A percentile compares a stretch with the other conserved stretches of the same genome.
These are phyloP conservation scores for Lablab purpureus DNA, from an alignment of 306 rosid genomes.

Conservation along the genomic window DNA sequence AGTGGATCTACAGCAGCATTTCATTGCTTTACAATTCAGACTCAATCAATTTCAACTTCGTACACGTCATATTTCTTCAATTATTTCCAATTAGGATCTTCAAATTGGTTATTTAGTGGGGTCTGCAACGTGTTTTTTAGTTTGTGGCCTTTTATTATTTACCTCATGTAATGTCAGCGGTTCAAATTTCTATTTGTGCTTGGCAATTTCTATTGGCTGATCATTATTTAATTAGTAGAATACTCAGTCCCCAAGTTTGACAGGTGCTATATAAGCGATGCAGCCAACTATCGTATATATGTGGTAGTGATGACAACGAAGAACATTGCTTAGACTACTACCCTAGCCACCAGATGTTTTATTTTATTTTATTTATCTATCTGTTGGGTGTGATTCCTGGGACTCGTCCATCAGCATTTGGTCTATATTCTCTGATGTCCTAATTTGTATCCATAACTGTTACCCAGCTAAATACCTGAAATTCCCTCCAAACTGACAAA, in stretches of 20 bases:
- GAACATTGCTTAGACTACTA: not conserved
- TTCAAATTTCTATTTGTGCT: conserved; percentile 7
- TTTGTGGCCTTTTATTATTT: not conserved
- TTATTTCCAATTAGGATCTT: conserved; percentile 7
- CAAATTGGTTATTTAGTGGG: not conserved
- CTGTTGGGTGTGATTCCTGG: not conserved
- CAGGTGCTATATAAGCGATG: not conserved
- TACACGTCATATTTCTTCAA: not conserved
- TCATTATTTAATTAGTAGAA: not conserved
- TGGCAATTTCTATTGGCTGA: conserved; percentile 3
- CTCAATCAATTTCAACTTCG: not conserved
- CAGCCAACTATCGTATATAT: not conserved
- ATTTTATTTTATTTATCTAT: no score
- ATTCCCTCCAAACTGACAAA: not conserved
- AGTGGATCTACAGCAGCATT: conserved; percentile 14
- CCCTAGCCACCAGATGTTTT: not conserved
- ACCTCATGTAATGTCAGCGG: not conserved
- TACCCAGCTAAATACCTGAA: not conserved
- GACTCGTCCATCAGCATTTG: not conserved
- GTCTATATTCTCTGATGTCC: not conserved
- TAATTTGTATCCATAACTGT: not conserved
- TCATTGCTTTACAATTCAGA: not conserved
- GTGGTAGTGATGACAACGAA: not conserved
- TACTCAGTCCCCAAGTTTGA: not conserved
- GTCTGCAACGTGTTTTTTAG: not conserved